These are phyloP conservation scores for Helianthus annuus DNA, from an alignment of 129 eudicot genomes.

Conservation along the genomic window DNA sequence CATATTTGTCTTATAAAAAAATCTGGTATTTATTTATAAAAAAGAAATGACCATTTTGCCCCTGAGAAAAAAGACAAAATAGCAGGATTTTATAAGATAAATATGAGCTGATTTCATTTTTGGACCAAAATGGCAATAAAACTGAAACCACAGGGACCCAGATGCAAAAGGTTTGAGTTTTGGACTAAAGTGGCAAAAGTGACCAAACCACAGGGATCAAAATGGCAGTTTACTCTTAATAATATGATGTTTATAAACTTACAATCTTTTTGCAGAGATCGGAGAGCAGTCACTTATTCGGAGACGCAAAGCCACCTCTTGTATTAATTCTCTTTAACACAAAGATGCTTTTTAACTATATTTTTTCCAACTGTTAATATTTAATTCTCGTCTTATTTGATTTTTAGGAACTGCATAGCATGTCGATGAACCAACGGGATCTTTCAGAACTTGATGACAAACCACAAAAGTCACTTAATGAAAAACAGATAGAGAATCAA, in stretches of 20 bases:
- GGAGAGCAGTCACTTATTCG: constrained; percentile 64
- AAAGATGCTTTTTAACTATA: not conserved
- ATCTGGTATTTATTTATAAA: too few species aligned
- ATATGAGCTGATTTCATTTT: too few species aligned
- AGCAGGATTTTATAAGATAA: too few species aligned
- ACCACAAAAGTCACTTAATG: constrained; percentile 94
- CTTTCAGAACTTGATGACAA: constrained; percentile 72
- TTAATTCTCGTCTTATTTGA: constrained; percentile 10
- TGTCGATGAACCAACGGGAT: constrained; percentile 61
- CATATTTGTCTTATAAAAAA: too few species aligned
- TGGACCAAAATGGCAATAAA: too few species aligned
- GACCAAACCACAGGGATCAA: too few species aligned
- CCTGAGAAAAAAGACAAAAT: too few species aligned
- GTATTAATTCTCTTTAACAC: constrained; percentile 39
- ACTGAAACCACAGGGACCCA: too few species aligned
- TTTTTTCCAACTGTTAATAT: not conserved
- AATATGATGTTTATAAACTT: constrained; percentile 7
- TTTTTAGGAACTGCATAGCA: constrained; percentile 75
- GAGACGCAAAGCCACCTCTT: constrained; percentile 59
- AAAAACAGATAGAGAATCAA: constrained; percentile 89
- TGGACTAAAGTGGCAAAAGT: too few species aligned
- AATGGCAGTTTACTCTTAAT: too few species aligned
- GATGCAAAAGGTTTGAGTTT: too few species aligned
- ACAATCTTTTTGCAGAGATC: constrained; percentile 69
- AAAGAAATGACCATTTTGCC: too few species aligned